These are phyloP conservation scores for Macroventuria anomochaeta DNA, from an alignment of 2,329 filamentous ascomycete species.

Conservation along the genomic window DNA sequence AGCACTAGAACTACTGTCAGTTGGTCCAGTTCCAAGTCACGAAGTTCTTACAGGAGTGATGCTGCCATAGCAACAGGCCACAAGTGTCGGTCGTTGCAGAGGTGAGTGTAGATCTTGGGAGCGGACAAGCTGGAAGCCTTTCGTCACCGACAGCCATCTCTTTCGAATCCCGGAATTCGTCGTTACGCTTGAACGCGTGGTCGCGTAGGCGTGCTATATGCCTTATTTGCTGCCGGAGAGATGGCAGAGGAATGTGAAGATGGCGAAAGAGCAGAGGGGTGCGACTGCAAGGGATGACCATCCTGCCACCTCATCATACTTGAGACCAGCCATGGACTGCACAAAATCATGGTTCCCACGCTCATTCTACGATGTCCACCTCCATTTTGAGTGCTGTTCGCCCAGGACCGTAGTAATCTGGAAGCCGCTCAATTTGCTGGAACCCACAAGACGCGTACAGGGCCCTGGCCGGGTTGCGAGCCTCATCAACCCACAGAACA, in stretches of 20 bases:
- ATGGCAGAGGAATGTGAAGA: conserved; percentile 38
- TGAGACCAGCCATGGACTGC: conserved; percentile 19
- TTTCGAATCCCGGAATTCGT: conserved; percentile 37
- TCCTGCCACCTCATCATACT: conserved; percentile 31
- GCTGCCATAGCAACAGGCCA: conserved; percentile 24
- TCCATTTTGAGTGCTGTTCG: conserved; percentile 52
- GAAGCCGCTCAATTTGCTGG: conserved; percentile 53
- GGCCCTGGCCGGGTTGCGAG: conserved; percentile 52
- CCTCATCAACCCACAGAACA: conserved; percentile 61
- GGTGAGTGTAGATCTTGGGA: conserved; percentile 18
- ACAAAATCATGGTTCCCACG: neutral
- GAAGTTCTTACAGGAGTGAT: conserved; percentile 24
- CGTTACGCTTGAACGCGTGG: conserved; percentile 35
- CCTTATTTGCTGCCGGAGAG: conserved; percentile 33
- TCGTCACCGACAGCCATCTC: conserved; percentile 39
- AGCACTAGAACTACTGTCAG: conserved; percentile 17
- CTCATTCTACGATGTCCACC: conserved; percentile 26
- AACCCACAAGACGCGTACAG: conserved; percentile 57
- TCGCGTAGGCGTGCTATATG: conserved; percentile 25
- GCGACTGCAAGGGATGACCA: conserved; percentile 40
- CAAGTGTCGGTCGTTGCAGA: conserved; percentile 17
- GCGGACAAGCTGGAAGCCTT: conserved; percentile 30
- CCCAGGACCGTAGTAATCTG: conserved; percentile 59
- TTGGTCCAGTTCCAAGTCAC: neutral
- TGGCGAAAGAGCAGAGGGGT: conserved; percentile 23